Evolutionary conservation across 257 asterid genomes (phyloP), one percentile per base, ranked within the genome.

Genomic region (Solanum infundibuliforme): DNA sequence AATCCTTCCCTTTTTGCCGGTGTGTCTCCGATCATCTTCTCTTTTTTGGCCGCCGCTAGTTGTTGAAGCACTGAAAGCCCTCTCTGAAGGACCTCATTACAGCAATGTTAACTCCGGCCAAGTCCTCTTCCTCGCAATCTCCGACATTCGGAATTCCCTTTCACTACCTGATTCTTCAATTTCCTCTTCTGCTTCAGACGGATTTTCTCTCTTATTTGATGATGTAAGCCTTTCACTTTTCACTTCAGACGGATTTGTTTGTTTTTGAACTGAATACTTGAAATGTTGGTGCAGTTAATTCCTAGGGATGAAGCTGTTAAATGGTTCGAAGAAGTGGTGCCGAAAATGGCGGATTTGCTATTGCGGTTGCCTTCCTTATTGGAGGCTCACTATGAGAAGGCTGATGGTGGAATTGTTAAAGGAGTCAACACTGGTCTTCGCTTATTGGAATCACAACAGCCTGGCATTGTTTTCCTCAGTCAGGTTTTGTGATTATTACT

Each of bases 21-120:
- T 95, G 23, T 87, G 88, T 69, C 90, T 89, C 71, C 94, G 94
- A 23, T 92, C 98, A 10, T 93, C 96, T 20, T 89, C 94, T 48
- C 89, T 93, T 35, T 93, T 91, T 86, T 95, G 98, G 99, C 95
- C 96, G 48, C 93, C 96, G 55, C 65, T 91, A 65, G 91, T 93
- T 65, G 87, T 92, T 34, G 98, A 92, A 88, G 94, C 98, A n/a
- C 95, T 96, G 55, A 94, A 90, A 87, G 89, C 94, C n/a, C 93
- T 96, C 32, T 91, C 96, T 69, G 88, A 83, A 16, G 99, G 99
- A 21, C 98, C 99, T 21, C 86, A 18, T 43, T 91, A 91, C 89
- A 95, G 99, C 92, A 89, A 94, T 68, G 96, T 95, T 74, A 83
- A 89, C 88, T 92, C 98, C 34, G 99, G 99, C 31, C 90, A 92